phyloP scores from a whole-genome alignment of 805 yeast species.

The Tetrapisispora arboricola region DNA sequence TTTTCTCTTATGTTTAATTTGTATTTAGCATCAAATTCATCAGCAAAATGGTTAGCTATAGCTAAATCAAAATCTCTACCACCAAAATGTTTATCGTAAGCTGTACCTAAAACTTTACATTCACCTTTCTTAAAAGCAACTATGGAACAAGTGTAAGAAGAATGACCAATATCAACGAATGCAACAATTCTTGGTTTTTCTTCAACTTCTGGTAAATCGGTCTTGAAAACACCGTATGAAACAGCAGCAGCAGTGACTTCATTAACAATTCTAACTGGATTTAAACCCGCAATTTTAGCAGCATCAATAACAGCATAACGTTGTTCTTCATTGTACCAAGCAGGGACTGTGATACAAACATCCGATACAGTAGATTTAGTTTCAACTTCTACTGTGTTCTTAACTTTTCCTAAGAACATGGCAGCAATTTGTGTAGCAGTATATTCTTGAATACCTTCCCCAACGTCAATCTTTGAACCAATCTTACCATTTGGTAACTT shows the following conservation, averaged over 20 bases:
- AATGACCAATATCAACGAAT: constrained; percentile 94
- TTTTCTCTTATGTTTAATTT: constrained; percentile 85
- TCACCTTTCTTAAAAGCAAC: constrained; percentile 94
- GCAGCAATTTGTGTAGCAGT: constrained; percentile 86
- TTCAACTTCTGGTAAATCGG: constrained; percentile 74
- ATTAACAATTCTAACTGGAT: constrained; percentile 96
- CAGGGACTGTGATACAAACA: constrained; percentile 90
- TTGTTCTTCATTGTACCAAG: constrained; percentile 94
- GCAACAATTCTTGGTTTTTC: constrained; percentile 85
- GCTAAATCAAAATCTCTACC: constrained; percentile 95
- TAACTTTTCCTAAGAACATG: constrained; percentile 88
- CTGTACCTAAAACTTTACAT: constrained; percentile 83
- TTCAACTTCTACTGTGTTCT: constrained; percentile 68
- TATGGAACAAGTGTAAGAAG: constrained; percentile 82
- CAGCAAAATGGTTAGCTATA: constrained; percentile 89
- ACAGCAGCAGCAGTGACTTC: constrained; percentile 98
- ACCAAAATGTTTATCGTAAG: constrained; percentile 93
- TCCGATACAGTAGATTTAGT: constrained; percentile 70
- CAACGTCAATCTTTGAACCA: constrained; percentile 77
- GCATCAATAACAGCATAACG: constrained; percentile 96
- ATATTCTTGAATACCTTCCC: constrained; percentile 69
- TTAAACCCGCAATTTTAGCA: constrained; percentile 88
- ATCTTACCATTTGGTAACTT: constrained; percentile 63
- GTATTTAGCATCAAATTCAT: constrained; percentile 82
- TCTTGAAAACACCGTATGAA: constrained; percentile 97